These are phyloP conservation scores for Leccinum subspadiceum DNA, from an alignment of 1,284 basidiomycete genomes.

Conservation along the genomic window DNA sequence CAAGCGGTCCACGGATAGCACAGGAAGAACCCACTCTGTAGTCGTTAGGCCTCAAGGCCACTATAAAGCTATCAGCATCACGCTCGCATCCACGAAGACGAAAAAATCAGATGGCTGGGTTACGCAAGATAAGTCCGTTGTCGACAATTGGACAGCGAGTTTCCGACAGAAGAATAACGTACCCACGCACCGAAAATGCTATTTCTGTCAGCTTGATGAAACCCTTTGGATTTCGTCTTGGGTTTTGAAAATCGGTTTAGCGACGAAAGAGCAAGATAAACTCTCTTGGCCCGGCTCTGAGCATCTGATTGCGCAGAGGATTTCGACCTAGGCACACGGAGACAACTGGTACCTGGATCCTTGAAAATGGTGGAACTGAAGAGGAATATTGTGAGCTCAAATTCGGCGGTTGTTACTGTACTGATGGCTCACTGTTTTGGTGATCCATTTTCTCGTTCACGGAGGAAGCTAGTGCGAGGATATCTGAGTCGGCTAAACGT, in stretches of 20 bases:
- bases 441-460: constrained; percentile 3
- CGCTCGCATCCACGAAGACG: no score
- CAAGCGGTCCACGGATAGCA: background rate
- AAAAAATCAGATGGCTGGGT: no score
- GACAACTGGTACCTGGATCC: constrained; percentile 15
- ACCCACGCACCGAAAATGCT: constrained; percentile 50
- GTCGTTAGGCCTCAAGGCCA: no score
- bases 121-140: no score
- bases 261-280: constrained; percentile 9
- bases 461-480: background rate
- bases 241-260: background rate
- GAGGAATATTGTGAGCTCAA: constrained; percentile 7
- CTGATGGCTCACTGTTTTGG: constrained; percentile 13
- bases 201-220: background rate
- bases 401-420: background rate
- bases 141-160: no score
- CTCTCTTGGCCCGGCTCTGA: constrained; percentile 15
- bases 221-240: background rate
- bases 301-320: constrained; percentile 3
- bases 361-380: constrained; percentile 3
- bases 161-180: no score
- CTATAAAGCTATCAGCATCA: no score
- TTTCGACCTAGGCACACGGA: constrained; percentile 11
- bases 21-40: constrained; percentile 40
- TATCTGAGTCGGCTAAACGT: background rate